Evolutionary conservation across 2,329 filamentous ascomycete species (phyloP), one percentile per base, ranked within the genome.

Genomic region (Parastagonospora nodorum): DNA sequence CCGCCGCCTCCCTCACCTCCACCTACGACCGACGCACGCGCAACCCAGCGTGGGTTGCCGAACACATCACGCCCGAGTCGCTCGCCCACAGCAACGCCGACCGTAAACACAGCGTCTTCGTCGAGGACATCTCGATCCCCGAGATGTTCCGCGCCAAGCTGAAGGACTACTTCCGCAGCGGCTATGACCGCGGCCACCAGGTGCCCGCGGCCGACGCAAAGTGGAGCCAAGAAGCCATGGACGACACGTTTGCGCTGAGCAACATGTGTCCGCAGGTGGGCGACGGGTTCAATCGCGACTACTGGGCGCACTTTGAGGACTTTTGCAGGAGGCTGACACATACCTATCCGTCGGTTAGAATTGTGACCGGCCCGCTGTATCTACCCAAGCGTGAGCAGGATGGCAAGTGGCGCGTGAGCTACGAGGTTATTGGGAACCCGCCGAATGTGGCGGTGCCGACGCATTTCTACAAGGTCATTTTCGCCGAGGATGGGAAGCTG

Each of bases 201-300:
- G 93, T 97, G 8, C 94, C 94, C 8, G 94, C 94, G 5, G 94
- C 94, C 35, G 94, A 99, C 76, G 90, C 89, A 49, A 96, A 95
- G 78, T 99, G 94, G 92, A 90, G 87, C 57, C 94, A 99, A 76
- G 75, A 84, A 31, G 92, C 94, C 58, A 96, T 99, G 91, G 86
- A 99, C 76, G 90, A 90, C 50, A 99, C 94, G 2, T 99, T 99
- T 71, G 88, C 85, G 68, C 83, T 99, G 48, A 88, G 84, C 71
- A 99, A 99, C 78, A 99, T 99, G 92, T 96, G 92, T 71, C 94
- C 94, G 29, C 94, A 99, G 78, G 94, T 99, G 28, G 94, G 94
- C 61, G 91, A 97, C 71, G 94, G 94, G 51, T 99, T 99, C 82
- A 99, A 99, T 78, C 84, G 94, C 44, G 94, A 99, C 78, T 99